A percentile compares a stretch with the other conserved stretches of the same genome.
Conservation (phyloP, 306 rosid genomes). For the Acacia crassicarpa region DNA sequence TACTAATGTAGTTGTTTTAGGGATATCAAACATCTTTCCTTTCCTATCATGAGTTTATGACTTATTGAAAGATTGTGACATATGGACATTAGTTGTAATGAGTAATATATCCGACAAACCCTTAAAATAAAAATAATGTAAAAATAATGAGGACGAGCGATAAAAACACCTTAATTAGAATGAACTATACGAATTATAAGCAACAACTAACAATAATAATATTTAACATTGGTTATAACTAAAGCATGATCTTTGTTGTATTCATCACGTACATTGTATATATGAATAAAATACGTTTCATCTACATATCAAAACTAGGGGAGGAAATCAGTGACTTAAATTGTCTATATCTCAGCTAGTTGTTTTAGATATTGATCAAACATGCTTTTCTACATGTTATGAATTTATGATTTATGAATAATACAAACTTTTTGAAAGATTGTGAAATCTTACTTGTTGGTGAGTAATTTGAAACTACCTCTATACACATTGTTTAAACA, state of each 20-base stretch:
- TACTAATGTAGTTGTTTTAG: neutral
- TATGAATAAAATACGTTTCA: neutral
- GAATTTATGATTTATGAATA: neutral
- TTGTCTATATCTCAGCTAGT: neutral
- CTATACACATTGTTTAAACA: too few species aligned
- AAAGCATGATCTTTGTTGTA: neutral
- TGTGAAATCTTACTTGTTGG: too few species aligned
- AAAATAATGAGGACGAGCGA: neutral
- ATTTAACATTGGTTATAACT: neutral
- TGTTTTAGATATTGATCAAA: neutral
- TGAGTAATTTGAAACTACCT: too few species aligned
- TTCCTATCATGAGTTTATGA: too few species aligned
- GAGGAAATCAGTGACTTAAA: neutral
- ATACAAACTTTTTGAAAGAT: too few species aligned
- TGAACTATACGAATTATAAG: neutral
- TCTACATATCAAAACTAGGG: neutral
- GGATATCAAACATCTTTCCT: too few species aligned
- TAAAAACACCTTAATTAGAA: neutral
- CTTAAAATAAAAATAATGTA: too few species aligned
- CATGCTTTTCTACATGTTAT: neutral
- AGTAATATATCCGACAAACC: too few species aligned
- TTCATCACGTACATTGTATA: neutral
- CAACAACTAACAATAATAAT: neutral
- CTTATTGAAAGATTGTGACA: too few species aligned
- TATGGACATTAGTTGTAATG: too few species aligned